These are phyloP conservation scores for Gremmenia infestans DNA, from an alignment of 2,329 filamentous ascomycete species.

Conservation along the genomic window DNA sequence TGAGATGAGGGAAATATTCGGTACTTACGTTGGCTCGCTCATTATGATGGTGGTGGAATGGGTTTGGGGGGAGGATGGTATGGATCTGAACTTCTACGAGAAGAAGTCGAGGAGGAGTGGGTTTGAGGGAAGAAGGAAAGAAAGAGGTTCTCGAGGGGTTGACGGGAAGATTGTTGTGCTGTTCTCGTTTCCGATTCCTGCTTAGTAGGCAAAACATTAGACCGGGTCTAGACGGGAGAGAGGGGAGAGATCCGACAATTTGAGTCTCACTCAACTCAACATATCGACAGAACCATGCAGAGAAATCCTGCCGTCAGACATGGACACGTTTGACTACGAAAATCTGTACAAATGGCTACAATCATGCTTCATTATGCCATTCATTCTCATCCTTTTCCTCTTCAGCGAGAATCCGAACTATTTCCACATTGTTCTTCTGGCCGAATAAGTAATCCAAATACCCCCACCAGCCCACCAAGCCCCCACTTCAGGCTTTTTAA, in stretches of 20 bases:
- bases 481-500: neutral
- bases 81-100: neutral
- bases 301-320: too few species aligned
- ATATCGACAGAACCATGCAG: too few species aligned
- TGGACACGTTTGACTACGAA: too few species aligned
- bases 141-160: slow-evolving; percentile 3
- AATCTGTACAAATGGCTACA: too few species aligned
- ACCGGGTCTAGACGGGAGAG: slow-evolving; percentile 1
- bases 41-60: slow-evolving; percentile 19
- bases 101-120: neutral
- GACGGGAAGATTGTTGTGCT: slow-evolving; percentile 1
- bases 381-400: too few species aligned
- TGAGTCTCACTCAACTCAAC: neutral
- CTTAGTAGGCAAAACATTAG: slow-evolving; percentile 1
- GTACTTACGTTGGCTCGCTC: slow-evolving; percentile 55
- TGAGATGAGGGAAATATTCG: slow-evolving; percentile 25
- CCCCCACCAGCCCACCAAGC: neutral
- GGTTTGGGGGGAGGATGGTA: neutral
- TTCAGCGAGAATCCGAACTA: too few species aligned
- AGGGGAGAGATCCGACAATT: neutral
- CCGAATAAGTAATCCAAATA: neutral
- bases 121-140: neutral
- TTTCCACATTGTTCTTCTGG: neutral
- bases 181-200: neutral
- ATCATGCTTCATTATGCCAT: too few species aligned